These are phyloP conservation scores for Aspergillus carbonarius DNA, from an alignment of 2,329 filamentous ascomycete genomes.

Conservation along the genomic window DNA sequence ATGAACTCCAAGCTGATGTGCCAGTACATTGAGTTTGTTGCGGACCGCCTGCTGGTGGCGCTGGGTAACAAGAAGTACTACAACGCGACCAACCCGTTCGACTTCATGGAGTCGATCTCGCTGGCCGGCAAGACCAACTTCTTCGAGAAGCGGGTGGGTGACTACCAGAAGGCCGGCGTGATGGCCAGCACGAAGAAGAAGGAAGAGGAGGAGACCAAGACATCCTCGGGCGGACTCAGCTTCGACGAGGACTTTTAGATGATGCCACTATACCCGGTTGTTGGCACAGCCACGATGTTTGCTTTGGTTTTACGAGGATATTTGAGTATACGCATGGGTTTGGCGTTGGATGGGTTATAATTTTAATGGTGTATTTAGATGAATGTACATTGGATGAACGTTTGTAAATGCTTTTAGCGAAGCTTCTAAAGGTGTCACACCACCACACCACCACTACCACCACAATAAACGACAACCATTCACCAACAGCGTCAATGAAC, in stretches of 20 bases:
- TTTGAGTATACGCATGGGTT: slow-evolving; percentile 35
- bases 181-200: slow-evolving; percentile 85
- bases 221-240: slow-evolving; percentile 68
- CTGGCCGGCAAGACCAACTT: slow-evolving; percentile 99
- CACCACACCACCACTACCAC: not conserved
- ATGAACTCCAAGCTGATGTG: slow-evolving; percentile 99
- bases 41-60: slow-evolving; percentile 87
- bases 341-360: slow-evolving; percentile 31
- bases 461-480: not conserved
- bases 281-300: slow-evolving; percentile 18
- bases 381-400: slow-evolving; percentile 5
- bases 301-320: slow-evolving; percentile 25
- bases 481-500: not conserved
- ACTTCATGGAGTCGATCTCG: slow-evolving; percentile 99
- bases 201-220: slow-evolving; percentile 45
- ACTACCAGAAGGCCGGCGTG: slow-evolving; percentile 99
- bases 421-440: too few species aligned
- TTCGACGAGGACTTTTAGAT: slow-evolving; percentile 96
- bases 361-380: slow-evolving; percentile 12
- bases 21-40: slow-evolving; percentile 99
- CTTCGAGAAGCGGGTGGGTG: slow-evolving; percentile 99
- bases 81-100: slow-evolving; percentile 92
- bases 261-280: slow-evolving; percentile 21
- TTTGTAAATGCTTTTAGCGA: too few species aligned
- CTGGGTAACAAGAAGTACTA: slow-evolving; percentile 95